Percentiles rank a stretch among this genome's conserved stretches.
These are phyloP conservation scores for Lachnellula subtilissima DNA, from an alignment of 2,329 filamentous ascomycete genomes.

Conservation along the genomic window DNA sequence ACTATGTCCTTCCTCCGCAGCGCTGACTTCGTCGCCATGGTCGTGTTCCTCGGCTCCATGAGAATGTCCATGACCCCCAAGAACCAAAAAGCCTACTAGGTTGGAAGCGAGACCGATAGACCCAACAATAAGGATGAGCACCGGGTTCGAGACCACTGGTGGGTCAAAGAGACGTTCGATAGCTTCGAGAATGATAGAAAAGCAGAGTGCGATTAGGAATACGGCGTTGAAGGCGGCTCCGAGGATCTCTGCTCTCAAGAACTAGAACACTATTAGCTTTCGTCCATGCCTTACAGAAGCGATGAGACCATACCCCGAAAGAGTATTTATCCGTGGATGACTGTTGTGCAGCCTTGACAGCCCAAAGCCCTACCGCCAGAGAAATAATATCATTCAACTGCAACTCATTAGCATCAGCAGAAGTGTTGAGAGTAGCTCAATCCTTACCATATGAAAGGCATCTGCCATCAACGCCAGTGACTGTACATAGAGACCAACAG, in stretches of 20 bases:
- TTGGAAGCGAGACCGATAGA: slow-evolving; percentile 83
- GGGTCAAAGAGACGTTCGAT: slow-evolving; percentile 88
- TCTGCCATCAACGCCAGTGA: slow-evolving; percentile 93
- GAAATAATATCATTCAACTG: slow-evolving; percentile 97
- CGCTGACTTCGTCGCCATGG: slow-evolving; percentile 22
- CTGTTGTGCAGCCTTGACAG: slow-evolving; percentile 81
- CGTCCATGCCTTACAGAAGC: not conserved
- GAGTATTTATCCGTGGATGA: slow-evolving; percentile 88
- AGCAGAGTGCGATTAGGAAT: slow-evolving; percentile 91
- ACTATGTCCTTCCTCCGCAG: slow-evolving; percentile 48
- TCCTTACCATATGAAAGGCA: slow-evolving; percentile 89
- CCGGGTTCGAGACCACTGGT: slow-evolving; percentile 78
- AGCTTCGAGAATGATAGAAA: slow-evolving; percentile 95
- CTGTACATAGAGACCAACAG: slow-evolving; percentile 78
- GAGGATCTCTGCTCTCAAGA: slow-evolving; percentile 94
- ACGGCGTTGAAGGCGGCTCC: slow-evolving; percentile 96
- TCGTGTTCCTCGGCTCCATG: slow-evolving; percentile 57
- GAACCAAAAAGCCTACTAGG: slow-evolving; percentile 79
- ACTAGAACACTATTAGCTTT: slow-evolving; percentile 47
- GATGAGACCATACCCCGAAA: slow-evolving; percentile 67
- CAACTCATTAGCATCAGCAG: slow-evolving; percentile 14
- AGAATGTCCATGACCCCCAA: slow-evolving; percentile 88
- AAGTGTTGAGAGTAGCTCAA: not conserved
- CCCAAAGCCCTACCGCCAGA: slow-evolving; percentile 87
- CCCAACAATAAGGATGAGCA: slow-evolving; percentile 85